Conservation (phyloP, 2,329 filamentous ascomycete species). For the Epichloe festucae region DNA sequence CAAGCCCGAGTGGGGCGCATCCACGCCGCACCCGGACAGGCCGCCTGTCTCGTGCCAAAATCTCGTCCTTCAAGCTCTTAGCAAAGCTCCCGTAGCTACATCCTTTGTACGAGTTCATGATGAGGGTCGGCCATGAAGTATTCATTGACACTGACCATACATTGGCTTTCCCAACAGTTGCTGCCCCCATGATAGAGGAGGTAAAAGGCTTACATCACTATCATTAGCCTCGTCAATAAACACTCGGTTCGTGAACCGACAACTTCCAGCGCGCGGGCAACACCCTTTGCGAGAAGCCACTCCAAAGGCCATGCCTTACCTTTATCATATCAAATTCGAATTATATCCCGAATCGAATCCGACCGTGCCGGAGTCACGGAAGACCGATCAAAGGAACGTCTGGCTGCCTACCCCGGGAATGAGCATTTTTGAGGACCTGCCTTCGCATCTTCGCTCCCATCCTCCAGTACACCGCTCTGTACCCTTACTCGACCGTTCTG, state of each 20-base stretch:
- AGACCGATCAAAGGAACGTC: conserved; percentile 14
- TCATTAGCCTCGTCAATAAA: not conserved
- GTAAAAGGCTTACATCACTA: not conserved
- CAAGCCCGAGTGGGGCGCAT: not conserved
- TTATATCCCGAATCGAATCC: conserved; percentile 39
- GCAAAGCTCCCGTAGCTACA: too few species aligned
- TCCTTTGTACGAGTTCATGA: not conserved
- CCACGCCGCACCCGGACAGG: too few species aligned
- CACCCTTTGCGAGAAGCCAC: not conserved
- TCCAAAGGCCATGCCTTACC: conserved; percentile 39
- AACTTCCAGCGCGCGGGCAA: not conserved
- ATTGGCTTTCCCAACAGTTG: not conserved
- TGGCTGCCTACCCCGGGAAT: conserved; percentile 38
- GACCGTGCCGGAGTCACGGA: conserved; percentile 6
- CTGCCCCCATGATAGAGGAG: not conserved
- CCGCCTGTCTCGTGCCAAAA: not conserved
- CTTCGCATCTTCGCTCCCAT: conserved; percentile 30
- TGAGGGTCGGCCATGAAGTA: not conserved
- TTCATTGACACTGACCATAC: not conserved
- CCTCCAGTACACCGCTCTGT: conserved; percentile 10
- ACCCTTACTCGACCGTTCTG: not conserved
- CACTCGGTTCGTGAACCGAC: not conserved
- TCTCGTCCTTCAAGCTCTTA: not conserved
- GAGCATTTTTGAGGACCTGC: conserved; percentile 43
- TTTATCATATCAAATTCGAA: conserved; percentile 55